A percentile compares a stretch with the other conserved stretches of the same genome.
phyloP scores from a whole-genome alignment of 2,329 filamentous ascomycete genomes.

The Fusarium vanettenii region DNA sequence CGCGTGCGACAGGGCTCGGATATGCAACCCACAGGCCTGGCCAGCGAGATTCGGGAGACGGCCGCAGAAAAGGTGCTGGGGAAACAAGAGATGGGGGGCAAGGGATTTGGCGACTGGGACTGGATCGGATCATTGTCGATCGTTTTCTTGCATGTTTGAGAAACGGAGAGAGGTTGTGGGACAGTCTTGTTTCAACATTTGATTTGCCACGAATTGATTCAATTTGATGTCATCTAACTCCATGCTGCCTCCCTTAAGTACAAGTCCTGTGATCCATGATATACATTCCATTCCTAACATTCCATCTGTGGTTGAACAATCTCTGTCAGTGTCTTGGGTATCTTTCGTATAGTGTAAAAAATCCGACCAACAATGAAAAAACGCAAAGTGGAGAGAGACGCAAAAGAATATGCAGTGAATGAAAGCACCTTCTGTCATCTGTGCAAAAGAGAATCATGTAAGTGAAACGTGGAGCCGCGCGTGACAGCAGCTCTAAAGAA shows the following conservation, averaged over 20 bases:
- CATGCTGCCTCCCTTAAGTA: conserved; percentile 5
- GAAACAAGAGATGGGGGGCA: not conserved
- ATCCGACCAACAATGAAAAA: not conserved
- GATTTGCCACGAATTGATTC: not conserved
- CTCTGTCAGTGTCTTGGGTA: not conserved
- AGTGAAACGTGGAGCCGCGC: conserved; percentile 27
- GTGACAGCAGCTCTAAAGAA: conserved; percentile 8
- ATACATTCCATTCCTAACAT: conserved; percentile 19
- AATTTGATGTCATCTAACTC: conserved; percentile 23
- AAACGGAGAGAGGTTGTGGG: not conserved
- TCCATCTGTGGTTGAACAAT: not conserved
- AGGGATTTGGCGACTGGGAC: not conserved
- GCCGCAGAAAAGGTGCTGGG: not conserved
- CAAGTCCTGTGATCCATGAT: not conserved
- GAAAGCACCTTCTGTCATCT: conserved; percentile 4
- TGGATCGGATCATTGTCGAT: not conserved
- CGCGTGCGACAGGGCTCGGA: not conserved
- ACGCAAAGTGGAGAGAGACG: not conserved
- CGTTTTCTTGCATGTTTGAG: not conserved
- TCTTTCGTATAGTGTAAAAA: not conserved
- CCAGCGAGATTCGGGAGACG: not conserved
- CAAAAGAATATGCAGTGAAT: not conserved
- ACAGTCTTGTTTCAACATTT: not conserved
- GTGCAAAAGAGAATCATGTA: conserved; percentile 17
- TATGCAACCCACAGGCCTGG: not conserved